Percentiles rank a stretch among this genome's conserved stretches.
phyloP scores from a whole-genome alignment of 2,329 filamentous ascomycete genomes.

The Fusarium sp. region DNA sequence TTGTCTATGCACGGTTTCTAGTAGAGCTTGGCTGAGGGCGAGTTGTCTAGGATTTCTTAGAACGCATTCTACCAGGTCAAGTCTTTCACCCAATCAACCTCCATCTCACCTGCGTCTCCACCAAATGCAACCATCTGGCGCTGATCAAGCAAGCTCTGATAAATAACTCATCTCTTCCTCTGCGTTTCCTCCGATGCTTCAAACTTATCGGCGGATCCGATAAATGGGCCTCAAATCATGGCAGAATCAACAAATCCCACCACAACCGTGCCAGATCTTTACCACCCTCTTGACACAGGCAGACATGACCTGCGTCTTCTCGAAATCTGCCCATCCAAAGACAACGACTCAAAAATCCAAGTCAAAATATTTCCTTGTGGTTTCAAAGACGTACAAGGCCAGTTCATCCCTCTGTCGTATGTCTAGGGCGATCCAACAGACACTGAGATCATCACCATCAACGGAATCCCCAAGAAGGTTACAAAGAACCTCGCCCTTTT shows the following conservation, averaged over 20 bases:
- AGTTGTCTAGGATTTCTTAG: too few relatives aligned
- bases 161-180: neutral
- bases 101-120: too few relatives aligned
- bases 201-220: accelerated
- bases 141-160: neutral
- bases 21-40: too few relatives aligned
- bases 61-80: too few relatives aligned
- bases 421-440: neutral
- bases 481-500: neutral
- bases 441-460: neutral
- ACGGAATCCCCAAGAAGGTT: neutral
- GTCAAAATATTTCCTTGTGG: neutral
- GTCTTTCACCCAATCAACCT: too few relatives aligned
- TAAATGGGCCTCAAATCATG: neutral
- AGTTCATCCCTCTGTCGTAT: neutral
- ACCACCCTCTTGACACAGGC: neutral
- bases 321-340: neutral
- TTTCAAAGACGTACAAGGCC: neutral
- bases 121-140: neutral
- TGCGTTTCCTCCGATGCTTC: neutral
- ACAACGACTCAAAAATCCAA: neutral
- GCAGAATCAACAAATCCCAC: neutral
- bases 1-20: too few relatives aligned
- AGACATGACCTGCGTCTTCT: neutral
- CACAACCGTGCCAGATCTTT: neutral